A percentile compares a stretch with the other conserved stretches of the same genome.
These are phyloP conservation scores for Thuja plicata DNA, from an alignment of 83 land plant species.

Conservation along the genomic window DNA sequence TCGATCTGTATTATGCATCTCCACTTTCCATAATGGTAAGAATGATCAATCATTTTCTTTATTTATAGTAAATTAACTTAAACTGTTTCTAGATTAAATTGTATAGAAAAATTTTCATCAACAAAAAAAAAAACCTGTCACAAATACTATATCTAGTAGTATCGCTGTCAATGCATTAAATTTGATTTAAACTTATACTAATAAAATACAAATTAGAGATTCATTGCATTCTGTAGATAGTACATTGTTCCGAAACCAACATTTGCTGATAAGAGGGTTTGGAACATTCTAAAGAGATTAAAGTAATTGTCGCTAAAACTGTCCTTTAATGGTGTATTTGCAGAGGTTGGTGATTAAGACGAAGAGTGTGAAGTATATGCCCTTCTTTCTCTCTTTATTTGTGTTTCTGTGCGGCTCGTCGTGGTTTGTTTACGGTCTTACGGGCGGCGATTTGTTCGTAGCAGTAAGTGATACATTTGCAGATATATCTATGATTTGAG, in stretches of 20 bases:
- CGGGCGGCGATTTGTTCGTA: conserved; percentile 55
- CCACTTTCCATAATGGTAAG: conserved; percentile 66
- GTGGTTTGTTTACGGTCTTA: conserved; percentile 58
- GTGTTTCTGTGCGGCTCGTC: conserved; percentile 61
- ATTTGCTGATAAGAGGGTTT: no score
- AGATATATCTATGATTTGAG: no score
- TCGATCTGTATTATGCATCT: conserved; percentile 71
- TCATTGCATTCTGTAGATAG: no score
- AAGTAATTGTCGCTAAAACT: no score
- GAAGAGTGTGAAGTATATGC: conserved; percentile 72
- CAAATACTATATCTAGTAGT: no score
- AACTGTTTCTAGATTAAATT: no score
- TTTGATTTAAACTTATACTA: no score
- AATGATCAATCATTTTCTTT: background rate
- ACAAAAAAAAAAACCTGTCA: background rate
- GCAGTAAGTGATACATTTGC: conserved; percentile 27
- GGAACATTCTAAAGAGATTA: background rate
- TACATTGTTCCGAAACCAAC: no score
- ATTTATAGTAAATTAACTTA: no score
- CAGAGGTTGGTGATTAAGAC: conserved; percentile 63
- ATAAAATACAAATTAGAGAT: no score
- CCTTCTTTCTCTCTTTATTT: conserved; percentile 62
- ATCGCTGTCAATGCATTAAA: no score
- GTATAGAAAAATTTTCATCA: no score
- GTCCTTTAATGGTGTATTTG: background rate